These are phyloP conservation scores for Boletus vermiculosoides DNA, from an alignment of 768 basidiomycete species.

Conservation along the genomic window DNA sequence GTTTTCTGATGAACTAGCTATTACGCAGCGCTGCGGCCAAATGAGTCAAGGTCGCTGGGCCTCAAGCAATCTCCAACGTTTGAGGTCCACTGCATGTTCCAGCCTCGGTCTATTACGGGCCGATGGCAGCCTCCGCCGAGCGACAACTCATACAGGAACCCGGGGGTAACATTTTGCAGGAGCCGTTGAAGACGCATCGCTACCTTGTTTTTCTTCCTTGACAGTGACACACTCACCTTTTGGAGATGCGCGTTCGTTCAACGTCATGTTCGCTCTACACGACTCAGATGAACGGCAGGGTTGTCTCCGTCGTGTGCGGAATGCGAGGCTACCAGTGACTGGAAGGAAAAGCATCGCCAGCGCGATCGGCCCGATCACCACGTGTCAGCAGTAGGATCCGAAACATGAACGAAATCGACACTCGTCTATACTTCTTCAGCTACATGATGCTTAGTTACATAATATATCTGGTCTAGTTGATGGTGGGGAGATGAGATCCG, in stretches of 20 bases:
- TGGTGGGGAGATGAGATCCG: constrained; percentile 4
- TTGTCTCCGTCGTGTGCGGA: background rate
- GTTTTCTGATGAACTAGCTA: background rate
- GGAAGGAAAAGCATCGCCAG: background rate
- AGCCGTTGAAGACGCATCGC: background rate
- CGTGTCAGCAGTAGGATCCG: background rate
- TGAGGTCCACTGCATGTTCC: background rate
- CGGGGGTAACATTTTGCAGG: background rate
- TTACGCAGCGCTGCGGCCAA: background rate
- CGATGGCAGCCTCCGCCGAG: background rate
- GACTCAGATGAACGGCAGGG: background rate
- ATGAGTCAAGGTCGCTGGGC: background rate
- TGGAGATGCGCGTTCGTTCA: background rate
- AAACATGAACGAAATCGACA: constrained; percentile 3
- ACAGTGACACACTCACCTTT: background rate
- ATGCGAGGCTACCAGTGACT: background rate
- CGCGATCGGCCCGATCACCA: background rate
- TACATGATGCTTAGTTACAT: background rate
- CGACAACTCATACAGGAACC: background rate
- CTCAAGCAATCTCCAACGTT: background rate
- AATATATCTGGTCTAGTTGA: background rate
- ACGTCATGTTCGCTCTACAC: background rate
- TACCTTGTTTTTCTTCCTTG: background rate
- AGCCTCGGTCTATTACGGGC: background rate
- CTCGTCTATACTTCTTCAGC: background rate